Conservation (phyloP, 192 early-diverging fungal genomes). For the Coemansia reversa region DNA sequence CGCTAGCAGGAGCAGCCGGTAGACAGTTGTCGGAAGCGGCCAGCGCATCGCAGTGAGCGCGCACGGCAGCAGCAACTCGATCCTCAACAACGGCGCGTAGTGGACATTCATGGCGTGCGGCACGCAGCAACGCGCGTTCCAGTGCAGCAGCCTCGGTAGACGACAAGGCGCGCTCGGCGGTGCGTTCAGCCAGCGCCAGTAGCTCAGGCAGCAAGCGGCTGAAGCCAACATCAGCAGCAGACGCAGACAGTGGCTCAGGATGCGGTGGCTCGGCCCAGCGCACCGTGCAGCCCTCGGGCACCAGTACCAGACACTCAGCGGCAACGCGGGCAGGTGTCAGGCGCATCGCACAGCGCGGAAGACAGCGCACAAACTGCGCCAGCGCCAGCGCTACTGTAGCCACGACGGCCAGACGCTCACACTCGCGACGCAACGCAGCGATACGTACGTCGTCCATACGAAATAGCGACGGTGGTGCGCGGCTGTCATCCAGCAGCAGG, state of each 20-base stretch:
- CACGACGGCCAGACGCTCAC: conserved; percentile 40
- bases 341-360: conserved; percentile 13
- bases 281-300: conserved; percentile 46
- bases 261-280: conserved; percentile 38
- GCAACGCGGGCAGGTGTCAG: conserved; percentile 21
- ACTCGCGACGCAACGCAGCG: conserved; percentile 32
- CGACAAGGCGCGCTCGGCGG: conserved; percentile 17
- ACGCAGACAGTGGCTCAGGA: not conserved
- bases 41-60: conserved; percentile 28
- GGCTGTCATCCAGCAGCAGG: conserved; percentile 45
- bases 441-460: conserved; percentile 53
- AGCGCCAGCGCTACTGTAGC: conserved; percentile 45
- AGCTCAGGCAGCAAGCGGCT: conserved; percentile 38
- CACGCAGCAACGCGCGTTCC: conserved; percentile 44
- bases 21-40: not conserved
- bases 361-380: conserved; percentile 44
- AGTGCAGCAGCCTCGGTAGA: conserved; percentile 31
- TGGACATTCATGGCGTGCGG: conserved; percentile 47
- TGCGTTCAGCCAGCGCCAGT: conserved; percentile 31
- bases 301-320: conserved; percentile 39
- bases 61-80: conserved; percentile 29
- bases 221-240: conserved; percentile 33
- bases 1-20: not conserved
- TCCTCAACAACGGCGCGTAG: conserved; percentile 52
- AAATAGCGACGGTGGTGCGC: conserved; percentile 30